phyloP scores from a whole-genome alignment of 2,329 filamentous ascomycete species.

The Chaetomium globosum region DNA sequence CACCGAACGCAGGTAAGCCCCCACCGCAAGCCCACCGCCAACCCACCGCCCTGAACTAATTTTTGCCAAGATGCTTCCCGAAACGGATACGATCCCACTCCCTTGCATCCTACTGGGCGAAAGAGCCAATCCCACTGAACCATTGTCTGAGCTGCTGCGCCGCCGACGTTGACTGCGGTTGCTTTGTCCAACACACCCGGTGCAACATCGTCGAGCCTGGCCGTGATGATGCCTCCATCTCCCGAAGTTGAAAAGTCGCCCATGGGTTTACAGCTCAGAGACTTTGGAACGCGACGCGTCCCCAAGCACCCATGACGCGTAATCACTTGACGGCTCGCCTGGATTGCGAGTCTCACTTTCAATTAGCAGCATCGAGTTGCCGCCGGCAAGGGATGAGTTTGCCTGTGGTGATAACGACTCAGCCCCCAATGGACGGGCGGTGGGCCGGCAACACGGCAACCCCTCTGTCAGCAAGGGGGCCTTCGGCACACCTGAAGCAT shows the following conservation, averaged over 20 bases:
- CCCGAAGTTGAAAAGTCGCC: background rate
- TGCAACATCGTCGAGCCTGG: background rate
- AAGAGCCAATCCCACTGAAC: too few relatives aligned
- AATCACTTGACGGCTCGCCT: background rate
- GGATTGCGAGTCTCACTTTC: background rate
- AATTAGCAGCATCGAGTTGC: background rate
- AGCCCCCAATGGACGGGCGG: background rate
- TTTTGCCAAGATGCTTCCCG: background rate
- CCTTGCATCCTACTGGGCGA: too few relatives aligned
- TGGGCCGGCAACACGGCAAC: too few relatives aligned
- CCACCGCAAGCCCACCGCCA: background rate
- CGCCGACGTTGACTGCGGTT: too few relatives aligned
- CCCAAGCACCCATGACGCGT: background rate
- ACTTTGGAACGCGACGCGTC: background rate
- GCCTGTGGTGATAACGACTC: background rate
- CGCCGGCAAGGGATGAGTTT: background rate
- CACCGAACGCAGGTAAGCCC: background rate
- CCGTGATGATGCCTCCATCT: background rate
- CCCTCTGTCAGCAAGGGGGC: too few relatives aligned
- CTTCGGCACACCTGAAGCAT: too few relatives aligned
- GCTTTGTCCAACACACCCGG: too few relatives aligned
- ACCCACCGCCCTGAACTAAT: background rate
- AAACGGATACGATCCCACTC: background rate
- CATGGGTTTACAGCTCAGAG: background rate
- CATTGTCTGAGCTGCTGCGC: too few relatives aligned